Percentiles rank a stretch among this genome's conserved stretches.
Conservation (phyloP, 306 rosid genomes). For the Hippophae tibetana region DNA sequence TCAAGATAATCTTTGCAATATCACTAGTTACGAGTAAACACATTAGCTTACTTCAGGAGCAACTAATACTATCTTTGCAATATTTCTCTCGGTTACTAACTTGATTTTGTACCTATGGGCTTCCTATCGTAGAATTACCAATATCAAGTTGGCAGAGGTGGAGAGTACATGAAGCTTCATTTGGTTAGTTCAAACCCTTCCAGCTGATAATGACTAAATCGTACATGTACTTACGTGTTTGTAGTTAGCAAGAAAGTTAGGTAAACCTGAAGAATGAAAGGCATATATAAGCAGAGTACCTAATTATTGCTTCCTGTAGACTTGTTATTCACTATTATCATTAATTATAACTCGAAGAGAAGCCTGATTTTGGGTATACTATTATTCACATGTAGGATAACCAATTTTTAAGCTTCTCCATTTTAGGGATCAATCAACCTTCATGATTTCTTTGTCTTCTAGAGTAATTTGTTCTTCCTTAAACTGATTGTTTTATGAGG, state of each 20-base stretch:
- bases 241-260: background rate
- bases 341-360: background rate
- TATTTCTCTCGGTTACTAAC: background rate
- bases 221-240: background rate
- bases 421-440: background rate
- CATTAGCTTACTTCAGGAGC: too few relatives aligned
- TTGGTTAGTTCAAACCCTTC: constrained; percentile 15
- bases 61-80: too few relatives aligned
- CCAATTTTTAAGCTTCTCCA: background rate
- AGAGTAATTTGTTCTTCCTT: background rate
- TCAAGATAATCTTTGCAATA: too few relatives aligned
- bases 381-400: background rate
- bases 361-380: background rate
- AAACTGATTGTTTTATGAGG: background rate
- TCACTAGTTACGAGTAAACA: too few relatives aligned
- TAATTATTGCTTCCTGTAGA: too few relatives aligned
- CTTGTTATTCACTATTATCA: background rate
- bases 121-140: constrained; percentile 36
- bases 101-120: constrained; percentile 5
- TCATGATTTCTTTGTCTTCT: background rate
- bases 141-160: constrained; percentile 30
- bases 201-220: constrained; percentile 23
- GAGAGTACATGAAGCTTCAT: constrained; percentile 30
- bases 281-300: too few relatives aligned
- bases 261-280: background rate